These are phyloP conservation scores for Candida golubevii DNA, from an alignment of 805 yeast species.

Conservation along the genomic window DNA sequence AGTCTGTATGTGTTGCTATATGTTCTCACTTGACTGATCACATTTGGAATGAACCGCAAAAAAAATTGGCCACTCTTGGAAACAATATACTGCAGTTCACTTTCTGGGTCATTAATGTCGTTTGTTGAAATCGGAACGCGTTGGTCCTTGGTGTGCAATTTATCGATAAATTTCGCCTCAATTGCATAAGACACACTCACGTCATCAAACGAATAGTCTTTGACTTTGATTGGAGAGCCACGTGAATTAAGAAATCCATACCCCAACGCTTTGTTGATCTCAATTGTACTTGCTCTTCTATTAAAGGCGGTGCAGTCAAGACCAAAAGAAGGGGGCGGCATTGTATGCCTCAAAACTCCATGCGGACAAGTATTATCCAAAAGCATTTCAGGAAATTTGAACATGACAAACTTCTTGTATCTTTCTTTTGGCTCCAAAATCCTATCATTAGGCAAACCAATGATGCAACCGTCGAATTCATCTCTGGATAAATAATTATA, in stretches of 20 bases:
- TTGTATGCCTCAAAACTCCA: conserved; percentile 31
- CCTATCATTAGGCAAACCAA: conserved; percentile 50
- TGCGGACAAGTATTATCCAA: conserved; percentile 52
- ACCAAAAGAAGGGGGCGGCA: conserved; percentile 44
- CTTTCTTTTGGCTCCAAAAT: conserved; percentile 44
- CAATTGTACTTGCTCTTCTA: conserved; percentile 31
- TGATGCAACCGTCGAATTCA: conserved; percentile 38
- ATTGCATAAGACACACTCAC: conserved; percentile 48
- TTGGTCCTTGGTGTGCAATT: conserved; percentile 28
- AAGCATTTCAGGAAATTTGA: conserved; percentile 51
- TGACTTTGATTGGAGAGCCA: conserved; percentile 52
- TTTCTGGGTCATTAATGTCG: conserved; percentile 36
- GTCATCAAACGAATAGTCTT: conserved; percentile 43
- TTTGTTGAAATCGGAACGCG: conserved; percentile 26
- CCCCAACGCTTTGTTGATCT: conserved; percentile 42
- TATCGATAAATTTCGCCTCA: conserved; percentile 53
- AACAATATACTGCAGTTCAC: conserved; percentile 30
- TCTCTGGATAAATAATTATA: conserved; percentile 44
- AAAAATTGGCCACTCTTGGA: conserved; percentile 35
- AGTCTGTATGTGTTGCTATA: conserved; percentile 23
- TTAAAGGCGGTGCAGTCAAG: conserved; percentile 35
- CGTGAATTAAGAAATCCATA: conserved; percentile 48
- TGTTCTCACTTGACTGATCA: conserved; percentile 25
- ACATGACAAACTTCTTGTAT: conserved; percentile 56
- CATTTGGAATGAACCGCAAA: conserved; percentile 37